Base-by-base conservation (phyloP, 768 basidiomycete species). In the Pleurotus giganteus region DNA sequence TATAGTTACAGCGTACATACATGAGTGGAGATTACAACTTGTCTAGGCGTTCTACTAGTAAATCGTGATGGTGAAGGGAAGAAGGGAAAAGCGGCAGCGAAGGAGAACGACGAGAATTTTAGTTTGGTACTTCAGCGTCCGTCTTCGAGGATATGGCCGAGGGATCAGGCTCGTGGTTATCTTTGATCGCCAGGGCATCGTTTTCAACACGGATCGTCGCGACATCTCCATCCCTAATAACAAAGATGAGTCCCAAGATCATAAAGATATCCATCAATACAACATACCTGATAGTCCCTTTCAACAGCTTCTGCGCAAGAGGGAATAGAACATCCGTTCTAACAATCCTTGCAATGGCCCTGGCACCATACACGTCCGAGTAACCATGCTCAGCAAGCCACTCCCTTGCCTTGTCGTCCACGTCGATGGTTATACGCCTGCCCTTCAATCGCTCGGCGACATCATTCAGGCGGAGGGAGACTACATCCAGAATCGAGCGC, bases 261-360 rank as follows among this genome's bases (percentile, higher is more conserved):
- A 8, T 45, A 53, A 23, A 15, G 39, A 11, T 13, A 24, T 7
- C 21, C 24, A 9, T 45, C 12, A 39, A 32, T 36, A 44, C 34
- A 42, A 69, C 74, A 37, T 57, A 88, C 87, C 88, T 73, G 57
- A 96, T 85, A 3, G 86, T 89, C 0, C 94, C 94, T 41, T 78
- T 79, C 58, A 97, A 69, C 63, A 96, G 63, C 65, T 88, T 89
- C 66, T 84, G 83, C 0, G 94, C 93, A 17, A 96, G 73, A 21
- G 88, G 89, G 74, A 90, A 90, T 41, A 93, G 69, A 8, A 97
- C 87, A 61, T 88, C 83, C 49, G 86, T 86, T 49, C 90, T 76
- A 3, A 96, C 89, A 17, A 94, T 83, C n/a, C 94, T 74, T 6
- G 90, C 90, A 53, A 96, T 91, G 4, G 91, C 89, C 28, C 94